Evolutionary conservation across 1,139 yeast species (phyloP).

Genomic region (Pichia inconspicua): DNA sequence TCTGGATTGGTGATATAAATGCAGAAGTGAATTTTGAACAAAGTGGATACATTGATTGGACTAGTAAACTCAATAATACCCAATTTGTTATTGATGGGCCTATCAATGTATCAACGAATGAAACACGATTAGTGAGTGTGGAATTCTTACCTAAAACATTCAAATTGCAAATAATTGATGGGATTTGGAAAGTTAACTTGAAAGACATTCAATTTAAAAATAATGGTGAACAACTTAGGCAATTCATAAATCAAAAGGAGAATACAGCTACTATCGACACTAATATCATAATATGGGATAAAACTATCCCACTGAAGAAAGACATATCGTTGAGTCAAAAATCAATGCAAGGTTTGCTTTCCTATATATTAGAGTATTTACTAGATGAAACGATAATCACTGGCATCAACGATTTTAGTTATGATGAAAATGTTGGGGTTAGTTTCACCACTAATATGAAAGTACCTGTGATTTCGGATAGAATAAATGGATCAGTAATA

Average conservation of each 20-base stretch:
- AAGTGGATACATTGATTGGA: constrained; percentile 4
- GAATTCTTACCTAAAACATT: not conserved
- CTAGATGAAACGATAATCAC: not conserved
- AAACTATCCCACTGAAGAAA: not conserved
- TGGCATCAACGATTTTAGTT: too few species aligned
- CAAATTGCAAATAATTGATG: not conserved
- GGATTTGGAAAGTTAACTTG: constrained; percentile 1
- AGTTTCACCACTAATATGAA: not conserved
- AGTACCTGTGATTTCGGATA: not conserved
- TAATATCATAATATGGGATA: not conserved
- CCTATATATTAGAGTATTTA: not conserved
- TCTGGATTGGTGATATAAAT: not conserved
- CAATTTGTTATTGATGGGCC: constrained; percentile 1
- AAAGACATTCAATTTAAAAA: not conserved
- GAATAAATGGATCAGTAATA: not conserved
- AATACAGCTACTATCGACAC: not conserved
- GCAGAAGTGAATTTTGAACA: not conserved
- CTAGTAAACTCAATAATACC: constrained; percentile 1
- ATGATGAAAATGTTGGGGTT: not conserved
- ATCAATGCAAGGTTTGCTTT: not conserved
- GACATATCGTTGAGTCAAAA: not conserved
- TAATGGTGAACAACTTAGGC: not conserved
- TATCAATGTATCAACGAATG: not conserved
- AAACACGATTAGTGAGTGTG: not conserved
- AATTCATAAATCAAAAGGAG: not conserved